Conservation (phyloP, 805 yeast species). For the Metschnikowia hibisci region DNA sequence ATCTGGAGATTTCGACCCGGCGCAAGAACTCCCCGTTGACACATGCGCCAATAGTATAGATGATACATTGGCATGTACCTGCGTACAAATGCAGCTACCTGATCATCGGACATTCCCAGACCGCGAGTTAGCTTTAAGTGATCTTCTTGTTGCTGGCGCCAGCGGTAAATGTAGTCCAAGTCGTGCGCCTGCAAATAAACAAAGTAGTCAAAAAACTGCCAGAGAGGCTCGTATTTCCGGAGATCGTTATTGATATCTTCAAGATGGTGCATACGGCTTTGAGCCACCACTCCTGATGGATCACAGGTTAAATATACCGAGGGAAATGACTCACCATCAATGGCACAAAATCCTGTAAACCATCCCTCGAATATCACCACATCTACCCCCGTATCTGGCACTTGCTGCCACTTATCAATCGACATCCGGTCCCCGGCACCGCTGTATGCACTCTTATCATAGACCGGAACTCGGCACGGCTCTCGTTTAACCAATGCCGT, state of each 20-base stretch:
- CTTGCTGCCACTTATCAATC: conserved; percentile 33
- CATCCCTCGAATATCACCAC: conserved; percentile 87
- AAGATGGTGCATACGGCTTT: conserved; percentile 26
- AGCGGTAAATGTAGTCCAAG: conserved; percentile 60
- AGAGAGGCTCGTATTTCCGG: conserved; percentile 44
- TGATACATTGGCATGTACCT: conserved; percentile 86
- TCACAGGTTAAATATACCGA: conserved; percentile 20
- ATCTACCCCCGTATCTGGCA: conserved; percentile 41
- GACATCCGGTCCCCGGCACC: conserved; percentile 80
- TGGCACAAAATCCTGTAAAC: conserved; percentile 71
- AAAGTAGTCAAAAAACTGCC: conserved; percentile 59
- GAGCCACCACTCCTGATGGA: conserved; percentile 18
- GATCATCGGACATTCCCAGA: conserved; percentile 72
- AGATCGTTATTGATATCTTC: conserved; percentile 51
- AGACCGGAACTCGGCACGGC: conserved; percentile 49
- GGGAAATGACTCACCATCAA: conserved; percentile 22
- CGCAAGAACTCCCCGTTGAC: conserved; percentile 16
- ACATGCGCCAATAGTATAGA: conserved; percentile 54
- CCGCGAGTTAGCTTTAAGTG: conserved; percentile 52
- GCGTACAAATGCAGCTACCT: conserved; percentile 66
- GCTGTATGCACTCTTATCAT: conserved; percentile 66
- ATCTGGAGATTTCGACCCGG: conserved; percentile 16
- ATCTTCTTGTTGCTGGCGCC: conserved; percentile 81
- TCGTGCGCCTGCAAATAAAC: conserved; percentile 59
- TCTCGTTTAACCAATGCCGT: conserved; percentile 21